A percentile compares a stretch with the other conserved stretches of the same genome.
Conservation (phyloP, 2,329 filamentous ascomycete genomes). For the Dothideomycetidae sp. region DNA sequence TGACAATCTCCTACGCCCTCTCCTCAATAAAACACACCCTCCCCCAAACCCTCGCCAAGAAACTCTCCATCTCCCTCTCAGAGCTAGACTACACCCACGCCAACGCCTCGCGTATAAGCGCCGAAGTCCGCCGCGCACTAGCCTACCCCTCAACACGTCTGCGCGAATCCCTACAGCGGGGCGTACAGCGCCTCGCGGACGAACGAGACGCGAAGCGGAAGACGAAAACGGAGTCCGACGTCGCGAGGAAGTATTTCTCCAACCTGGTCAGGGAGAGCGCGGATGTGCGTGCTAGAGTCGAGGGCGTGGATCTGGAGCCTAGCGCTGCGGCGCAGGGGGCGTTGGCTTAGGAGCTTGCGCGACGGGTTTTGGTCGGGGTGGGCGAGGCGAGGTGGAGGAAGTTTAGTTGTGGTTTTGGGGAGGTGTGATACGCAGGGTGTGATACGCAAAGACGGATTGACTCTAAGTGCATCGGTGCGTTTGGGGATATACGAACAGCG, state of each 20-base stretch:
- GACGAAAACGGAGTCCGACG: constrained; percentile 66
- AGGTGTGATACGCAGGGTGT: background rate
- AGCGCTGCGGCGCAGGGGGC: constrained; percentile 24
- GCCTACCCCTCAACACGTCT: constrained; percentile 78
- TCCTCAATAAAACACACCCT: constrained; percentile 80
- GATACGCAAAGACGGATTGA: no score
- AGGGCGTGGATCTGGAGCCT: constrained; percentile 38
- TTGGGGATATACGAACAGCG: no score
- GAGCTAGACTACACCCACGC: constrained; percentile 84
- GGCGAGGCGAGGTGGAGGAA: background rate
- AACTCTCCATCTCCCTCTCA: constrained; percentile 66
- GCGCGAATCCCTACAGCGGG: constrained; percentile 66
- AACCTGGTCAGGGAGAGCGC: constrained; percentile 58
- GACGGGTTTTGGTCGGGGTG: background rate
- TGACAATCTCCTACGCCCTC: constrained; percentile 67
- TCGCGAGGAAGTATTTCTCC: constrained; percentile 77
- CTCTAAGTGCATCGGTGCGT: no score
- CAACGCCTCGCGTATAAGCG: constrained; percentile 72
- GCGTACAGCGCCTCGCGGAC: constrained; percentile 64
- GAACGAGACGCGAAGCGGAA: constrained; percentile 62
- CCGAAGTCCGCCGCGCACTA: constrained; percentile 76
- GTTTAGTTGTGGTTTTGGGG: background rate
- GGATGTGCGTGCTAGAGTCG: constrained; percentile 35
- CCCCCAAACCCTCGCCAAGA: constrained; percentile 68
- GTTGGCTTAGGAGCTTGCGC: background rate